Percentiles rank a stretch among this genome's conserved stretches.
Evolutionary conservation across 2,329 filamentous ascomycete species (phyloP).

Genomic region (Elsinoe ampelina): DNA sequence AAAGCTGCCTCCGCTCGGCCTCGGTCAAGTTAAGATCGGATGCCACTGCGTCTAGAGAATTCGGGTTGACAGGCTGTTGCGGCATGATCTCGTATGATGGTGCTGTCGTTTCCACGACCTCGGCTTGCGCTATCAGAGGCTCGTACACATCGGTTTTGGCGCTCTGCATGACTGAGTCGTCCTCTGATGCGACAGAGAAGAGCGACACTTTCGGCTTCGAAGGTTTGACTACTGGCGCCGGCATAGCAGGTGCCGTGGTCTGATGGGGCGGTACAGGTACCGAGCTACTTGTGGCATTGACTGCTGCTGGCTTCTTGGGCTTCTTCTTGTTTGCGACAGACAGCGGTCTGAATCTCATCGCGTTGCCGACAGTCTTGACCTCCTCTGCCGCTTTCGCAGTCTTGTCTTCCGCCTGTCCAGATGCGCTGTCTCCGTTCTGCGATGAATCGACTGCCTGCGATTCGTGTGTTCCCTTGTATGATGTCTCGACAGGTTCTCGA

Average conservation of each 20-base stretch:
- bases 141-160: conserved; percentile 27
- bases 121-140: conserved; percentile 25
- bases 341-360: conserved; percentile 80
- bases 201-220: conserved; percentile 56
- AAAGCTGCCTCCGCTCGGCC: conserved; percentile 69
- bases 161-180: conserved; percentile 19
- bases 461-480: conserved; percentile 20
- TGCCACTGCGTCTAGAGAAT: conserved; percentile 62
- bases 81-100: conserved; percentile 14
- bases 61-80: conserved; percentile 22
- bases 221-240: conserved; percentile 18
- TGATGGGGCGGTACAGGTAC: conserved; percentile 14
- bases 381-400: conserved; percentile 39
- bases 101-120: not conserved
- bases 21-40: conserved; percentile 69
- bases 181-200: conserved; percentile 52
- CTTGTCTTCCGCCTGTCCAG: conserved; percentile 35
- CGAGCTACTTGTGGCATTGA: conserved; percentile 23
- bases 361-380: conserved; percentile 63
- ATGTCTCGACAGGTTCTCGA: conserved; percentile 39
- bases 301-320: conserved; percentile 35
- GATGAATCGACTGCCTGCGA: conserved; percentile 19
- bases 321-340: conserved; percentile 69
- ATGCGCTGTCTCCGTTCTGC: conserved; percentile 23
- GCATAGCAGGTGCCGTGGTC: conserved; percentile 13